Base-by-base conservation (phyloP, 1,139 yeast species). In the Lodderomyces parapsilosis region DNA sequence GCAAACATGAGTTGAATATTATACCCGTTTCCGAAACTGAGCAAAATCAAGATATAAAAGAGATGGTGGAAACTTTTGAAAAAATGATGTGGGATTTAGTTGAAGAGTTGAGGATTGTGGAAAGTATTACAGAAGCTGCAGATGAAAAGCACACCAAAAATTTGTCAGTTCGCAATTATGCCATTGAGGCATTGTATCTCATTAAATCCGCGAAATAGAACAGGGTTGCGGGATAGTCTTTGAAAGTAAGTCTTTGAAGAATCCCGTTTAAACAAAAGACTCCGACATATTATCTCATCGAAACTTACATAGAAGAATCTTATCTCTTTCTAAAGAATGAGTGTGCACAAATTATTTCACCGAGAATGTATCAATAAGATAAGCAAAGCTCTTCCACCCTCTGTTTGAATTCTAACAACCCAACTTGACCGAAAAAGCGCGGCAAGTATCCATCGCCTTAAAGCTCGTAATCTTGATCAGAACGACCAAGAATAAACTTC, bases 121-220 rank as follows among this genome's bases (percentile, higher is more conserved):
- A 87, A 18, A 71, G 89, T 0, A 62, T 93, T 24, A 71, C 80
- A 36, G 86, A 84, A 45, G 89, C 93, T 8, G 79, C 95, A 0
- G 86, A 85, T 53, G 96, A 88, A 45, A 60, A 63, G 10, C 68
- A 66, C 40, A 83, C 93, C 0, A 70, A 66, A 22, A 87, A 87
- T 58, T 50, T 91, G 36, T 86, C 93, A 23, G 91, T 91, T 2
- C 71, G 90, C 49, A 86, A 81, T 51, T 87, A 90, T 57, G 96
- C 98, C 1, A 76, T 87, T 18, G 99, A 93, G 52, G 97, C 98
- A 0, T 72, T 93, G 36, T 93, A 98, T 97, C 69, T 91, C 42
- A 89, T 96, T 93, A 83, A 76, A 54, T 78, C 83, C 56, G 90
- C 20, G 8, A 30, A 30, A 19, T 14, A 15, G 19, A 13, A n/a